Evolutionary conservation across 176 grass and related monocot genomes (phyloP).

Genomic region (Dendrocalamus sinicus): DNA sequence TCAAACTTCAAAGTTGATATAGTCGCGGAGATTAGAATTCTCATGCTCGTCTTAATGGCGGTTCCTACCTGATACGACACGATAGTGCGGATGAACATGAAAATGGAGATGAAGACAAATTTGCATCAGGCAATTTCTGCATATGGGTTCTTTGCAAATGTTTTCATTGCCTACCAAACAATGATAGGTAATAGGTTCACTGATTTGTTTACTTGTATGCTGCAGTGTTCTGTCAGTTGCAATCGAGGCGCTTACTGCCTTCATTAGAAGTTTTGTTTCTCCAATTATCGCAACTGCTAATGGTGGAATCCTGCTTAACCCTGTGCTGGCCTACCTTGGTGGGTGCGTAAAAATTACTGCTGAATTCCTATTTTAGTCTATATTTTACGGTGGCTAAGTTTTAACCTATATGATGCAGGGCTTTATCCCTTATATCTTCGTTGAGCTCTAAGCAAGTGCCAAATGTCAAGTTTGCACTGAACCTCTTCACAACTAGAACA

Average conservation of each 20-base stretch:
- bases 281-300: constrained; percentile 56
- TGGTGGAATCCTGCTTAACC: constrained; percentile 90
- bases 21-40: not conserved
- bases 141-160: constrained; percentile 7
- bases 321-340: constrained; percentile 89
- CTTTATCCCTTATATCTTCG: constrained; percentile 78
- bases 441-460: constrained; percentile 74
- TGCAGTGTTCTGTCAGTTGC: constrained; percentile 90
- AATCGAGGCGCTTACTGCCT: constrained; percentile 93
- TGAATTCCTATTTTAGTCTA: constrained; percentile 19
- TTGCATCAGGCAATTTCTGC: not conserved
- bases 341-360: constrained; percentile 62
- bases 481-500: constrained; percentile 83
- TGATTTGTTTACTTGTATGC: constrained; percentile 38
- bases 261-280: constrained; percentile 90
- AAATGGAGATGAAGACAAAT: not conserved
- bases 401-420: constrained; percentile 57
- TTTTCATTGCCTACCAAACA: not conserved
- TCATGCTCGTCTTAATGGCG: not conserved
- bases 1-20: not conserved
- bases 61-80: constrained; percentile 8
- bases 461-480: constrained; percentile 70
- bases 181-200: not conserved
- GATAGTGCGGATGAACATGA: not conserved
- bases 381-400: constrained; percentile 44